Percentiles rank a stretch among this genome's conserved stretches.
Conservation (phyloP, 352 stramenopile species). For the Phytophthora cryptogea region DNA sequence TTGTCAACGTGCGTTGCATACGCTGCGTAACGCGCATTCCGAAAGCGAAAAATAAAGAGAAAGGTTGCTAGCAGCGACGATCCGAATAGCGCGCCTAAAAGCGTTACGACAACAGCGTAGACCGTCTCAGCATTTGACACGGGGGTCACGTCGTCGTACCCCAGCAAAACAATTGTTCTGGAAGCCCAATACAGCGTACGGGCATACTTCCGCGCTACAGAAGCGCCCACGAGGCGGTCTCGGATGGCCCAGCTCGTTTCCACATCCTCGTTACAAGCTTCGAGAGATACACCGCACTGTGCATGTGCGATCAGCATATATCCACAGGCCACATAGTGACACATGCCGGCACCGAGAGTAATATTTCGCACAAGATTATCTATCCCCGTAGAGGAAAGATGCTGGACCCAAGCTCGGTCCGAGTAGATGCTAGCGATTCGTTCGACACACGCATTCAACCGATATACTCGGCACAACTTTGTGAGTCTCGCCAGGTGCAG, state of each 20-base stretch:
- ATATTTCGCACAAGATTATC: constrained; percentile 56
- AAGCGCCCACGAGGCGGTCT: constrained; percentile 53
- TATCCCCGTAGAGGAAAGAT: constrained; percentile 67
- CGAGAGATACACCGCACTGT: constrained; percentile 57
- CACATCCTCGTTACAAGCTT: constrained; percentile 47
- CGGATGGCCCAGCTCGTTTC: constrained; percentile 67
- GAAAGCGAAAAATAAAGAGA: constrained; percentile 77
- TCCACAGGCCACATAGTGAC: constrained; percentile 65
- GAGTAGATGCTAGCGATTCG: constrained; percentile 67
- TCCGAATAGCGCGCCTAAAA: constrained; percentile 58
- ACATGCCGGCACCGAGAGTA: constrained; percentile 33
- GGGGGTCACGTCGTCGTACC: constrained; percentile 73
- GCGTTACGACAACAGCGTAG: constrained; percentile 50
- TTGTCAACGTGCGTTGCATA: constrained; percentile 76
- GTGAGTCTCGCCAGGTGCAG: constrained; percentile 60
- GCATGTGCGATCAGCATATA: constrained; percentile 76
- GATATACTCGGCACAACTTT: constrained; percentile 64
- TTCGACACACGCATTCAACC: constrained; percentile 43
- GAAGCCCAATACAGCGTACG: constrained; percentile 67
- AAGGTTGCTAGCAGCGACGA: constrained; percentile 69
- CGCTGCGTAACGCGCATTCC: constrained; percentile 53
- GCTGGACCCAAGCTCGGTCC: constrained; percentile 46
- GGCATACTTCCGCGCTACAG: constrained; percentile 56
- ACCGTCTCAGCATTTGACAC: constrained; percentile 61
- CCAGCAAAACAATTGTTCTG: constrained; percentile 62